Base-by-base conservation (phyloP, 768 basidiomycete species). In the Xerocomus spinulosus region DNA sequence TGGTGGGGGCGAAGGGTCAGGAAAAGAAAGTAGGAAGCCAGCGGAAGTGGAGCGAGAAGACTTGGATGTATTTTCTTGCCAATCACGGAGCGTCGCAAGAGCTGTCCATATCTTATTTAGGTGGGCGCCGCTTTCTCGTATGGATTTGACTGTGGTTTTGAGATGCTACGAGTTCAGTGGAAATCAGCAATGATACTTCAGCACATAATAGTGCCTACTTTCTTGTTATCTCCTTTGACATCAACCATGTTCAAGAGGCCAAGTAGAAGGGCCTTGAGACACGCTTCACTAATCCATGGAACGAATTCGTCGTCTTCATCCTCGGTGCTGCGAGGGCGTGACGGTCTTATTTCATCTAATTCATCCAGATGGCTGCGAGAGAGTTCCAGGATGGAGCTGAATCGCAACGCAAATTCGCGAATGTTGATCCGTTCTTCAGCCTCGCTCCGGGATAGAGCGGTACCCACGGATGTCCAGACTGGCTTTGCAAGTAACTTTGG, bases 351-450 rank as follows among this genome's bases (percentile, higher is more conserved):
- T 43, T 74, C 72, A 24, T 87, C 86, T 8, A 91, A 66, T 49
- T 88, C 84, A 38, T 83, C 79, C 5, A 84, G 61, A 46, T 81
- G 76, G 3, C 64, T 74, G 72, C 40, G 79, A 61, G 34, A 76
- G 20, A 67, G 56, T 68, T 80, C 77, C 54, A 83, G 63, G 14
- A 79, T 46, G 24, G 71, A 68, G 2, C 72, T 70, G 53, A 90
- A 90, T 28, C 88, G 76, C 39, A 85, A 59, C 10, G 79, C 60
- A 60, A 89, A 92, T 64, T 91, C 88, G 48, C 88, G 80, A 35
- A 90, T 82, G 54, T 79, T 70, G 39, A 90, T 76, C 9, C 87
- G 81, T 23, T 75, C 72, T 52, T 85, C 74, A 1, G 75, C 79
- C 33, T 79, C 76, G 1, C 69, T 58, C 32, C 70, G 67, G 5